Evolutionary conservation across 169 alveolate genomes (phyloP), one percentile per base, ranked within the genome.

Genomic region (Cryptosporidium sp.): DNA sequence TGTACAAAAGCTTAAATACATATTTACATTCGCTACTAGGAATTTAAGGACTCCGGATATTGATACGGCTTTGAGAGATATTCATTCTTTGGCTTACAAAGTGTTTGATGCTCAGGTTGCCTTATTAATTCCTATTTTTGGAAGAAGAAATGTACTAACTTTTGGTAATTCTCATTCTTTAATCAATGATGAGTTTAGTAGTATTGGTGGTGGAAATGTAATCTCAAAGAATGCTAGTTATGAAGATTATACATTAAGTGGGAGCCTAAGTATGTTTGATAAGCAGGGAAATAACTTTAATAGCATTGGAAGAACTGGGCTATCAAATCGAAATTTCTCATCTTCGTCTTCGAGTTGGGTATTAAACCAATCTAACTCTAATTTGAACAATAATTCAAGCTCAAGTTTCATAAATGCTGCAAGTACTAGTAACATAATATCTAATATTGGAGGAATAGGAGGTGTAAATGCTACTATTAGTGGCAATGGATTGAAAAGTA

Each of bases 81-180:
- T 91, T 8, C 91, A 91, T 14, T 91, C 86, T 29, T 39, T 91
- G 52, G 94, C 94, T n/a, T 80, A 86, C 35, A 91, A 91, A 69
- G 87, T 86, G n/a, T 70, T 91, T 39, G 94, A 91, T 35, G 86
- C 92, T 35, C 91, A 85, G 41, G 26, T 91, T 51, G 86, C 85
- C n/a, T 84, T 91, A 29, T 85, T 91, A 43, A 62, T 71, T 16
- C 94, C 94, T 1, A 85, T 91, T 3, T 91, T 91, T 65, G 94
- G 94, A 7, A 67, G 41, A 18, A 84, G 68, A 7, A 91, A 86
- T 41, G 86, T 73, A 18, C n/a, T 73, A 23, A 23, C 71, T 14
- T 31, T 23, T 31, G 59, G 86, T 10, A 50, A 29, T 50, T 43
- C 84, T 29, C 26, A n/a, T 21, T 70, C 68, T 33, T 39, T 26